Base-by-base conservation (phyloP, 148 eudicot genomes). In the Limonium bicolor region DNA sequence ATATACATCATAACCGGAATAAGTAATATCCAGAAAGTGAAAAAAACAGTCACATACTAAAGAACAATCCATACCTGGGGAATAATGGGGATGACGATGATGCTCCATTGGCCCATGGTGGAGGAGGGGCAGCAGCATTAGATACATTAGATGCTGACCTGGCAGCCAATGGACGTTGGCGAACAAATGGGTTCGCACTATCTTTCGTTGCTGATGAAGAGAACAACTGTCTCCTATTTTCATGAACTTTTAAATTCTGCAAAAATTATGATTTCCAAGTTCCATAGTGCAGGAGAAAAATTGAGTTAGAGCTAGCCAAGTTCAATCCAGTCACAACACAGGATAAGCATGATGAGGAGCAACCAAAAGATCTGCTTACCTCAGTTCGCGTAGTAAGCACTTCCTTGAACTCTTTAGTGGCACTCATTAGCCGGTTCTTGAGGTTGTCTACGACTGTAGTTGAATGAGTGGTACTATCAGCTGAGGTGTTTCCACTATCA, bases 321-420 rank as follows among this genome's bases (percentile, higher is more conserved):
- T 2, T 39, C 3, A 19, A n/a, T 37, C 19, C 42, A 18, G 35
- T 13, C 18, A 43, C 20, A 16, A 30, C 27, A 20, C 11, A 42
- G 20, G 17, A 48, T 14, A 6, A 12, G 6, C 24, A n/a, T 8
- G n/a, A 31, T 2, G 7, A 27, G 12, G 7, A 24, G 18, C 4
- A 22, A 17, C 27, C 29, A 61, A n/a, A n/a, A n/a, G n/a, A n/a
- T n/a, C n/a, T n/a, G n/a, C n/a, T n/a, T 58, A 81, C 92, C 93
- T 81, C 86, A 47, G 86, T 82, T 41, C 86, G 73, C 79, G 74
- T 59, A 29, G 93, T 82, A 27, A 82, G 81, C 35, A 77, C 93
- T 50, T 82, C 86, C 54, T 82, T 77, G 57, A 82, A 82, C 53
- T 77, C 86, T 62, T 82, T 82, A 8, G 93, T 82, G 8, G 86